Base-by-base conservation (phyloP, 345 rosid species). In the Salix caprea region DNA sequence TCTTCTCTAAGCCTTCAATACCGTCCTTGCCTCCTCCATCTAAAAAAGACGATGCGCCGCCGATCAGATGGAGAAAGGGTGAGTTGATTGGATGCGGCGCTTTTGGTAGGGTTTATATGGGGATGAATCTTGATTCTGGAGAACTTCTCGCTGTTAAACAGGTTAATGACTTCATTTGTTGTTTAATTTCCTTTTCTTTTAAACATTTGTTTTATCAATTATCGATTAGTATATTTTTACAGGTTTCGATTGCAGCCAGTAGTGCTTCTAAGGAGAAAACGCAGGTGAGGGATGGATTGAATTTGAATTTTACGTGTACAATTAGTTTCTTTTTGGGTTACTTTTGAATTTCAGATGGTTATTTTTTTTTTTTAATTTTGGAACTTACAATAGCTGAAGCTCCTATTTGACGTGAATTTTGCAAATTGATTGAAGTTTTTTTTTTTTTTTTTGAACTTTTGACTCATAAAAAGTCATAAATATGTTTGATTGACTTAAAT, bases 261-360 rank as follows among this genome's bases (percentile, higher is more conserved):
- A 89, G 89, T 84, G 90, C 87, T 73, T 88, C 93, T 12, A 90
- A 88, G 83, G 92, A 91, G 89, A 90, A 89, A 85, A 89, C 92
- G 14, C 91, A 88, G 88, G 97, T 89, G 71, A 66, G 36, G 11
- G 44, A 34, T 73, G 34, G 8, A 16, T 69, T 58, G 28, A 30
- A 54, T 15, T 54, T 67, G 65, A 69, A 1, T 23, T 30, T 48
- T 12, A 15, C 1, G 39, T 62, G n/a, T n/a, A 24, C 14, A 28
- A 24, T 19, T 12, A 44, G 28, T 10, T 73, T 42, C 9, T 5
- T 24, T 42, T 40, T 16, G 7, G 32, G 28, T 61, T 16, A 24
- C 23, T 61, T 56, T 58, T 66, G 19, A 26, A 26, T 61, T 12
- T 7, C 15, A 60, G 26, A 1, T 37, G 37, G 48, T 58, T 32